Conservation (phyloP, 306 rosid genomes). For the Potentilla sterilis region DNA sequence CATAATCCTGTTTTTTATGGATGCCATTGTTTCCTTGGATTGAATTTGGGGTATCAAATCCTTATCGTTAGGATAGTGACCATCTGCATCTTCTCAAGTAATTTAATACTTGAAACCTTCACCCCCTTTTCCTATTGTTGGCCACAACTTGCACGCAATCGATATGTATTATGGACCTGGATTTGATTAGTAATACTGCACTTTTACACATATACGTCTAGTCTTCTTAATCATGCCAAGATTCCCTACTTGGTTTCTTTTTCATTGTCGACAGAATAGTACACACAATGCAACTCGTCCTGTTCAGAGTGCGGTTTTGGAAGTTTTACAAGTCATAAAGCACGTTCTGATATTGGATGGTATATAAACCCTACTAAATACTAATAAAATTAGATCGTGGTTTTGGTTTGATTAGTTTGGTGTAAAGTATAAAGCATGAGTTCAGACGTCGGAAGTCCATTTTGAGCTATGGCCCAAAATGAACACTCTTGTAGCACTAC, state of each 20-base stretch:
- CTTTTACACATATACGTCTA: no score
- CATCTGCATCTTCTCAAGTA: not conserved
- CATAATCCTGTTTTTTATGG: not conserved
- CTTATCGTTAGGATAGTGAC: not conserved
- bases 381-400: not conserved
- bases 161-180: not conserved
- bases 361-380: not conserved
- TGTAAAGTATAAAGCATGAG: not conserved
- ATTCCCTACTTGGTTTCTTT: not conserved
- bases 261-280: no score
- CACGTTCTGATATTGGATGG: not conserved
- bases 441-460: not conserved
- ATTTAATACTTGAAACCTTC: not conserved
- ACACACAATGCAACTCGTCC: not conserved
- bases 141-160: not conserved
- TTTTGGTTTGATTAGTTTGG: not conserved
- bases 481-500: not conserved
- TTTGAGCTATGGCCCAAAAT: slow-evolving; percentile 6
- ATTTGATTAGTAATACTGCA: no score
- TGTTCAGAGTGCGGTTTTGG: no score
- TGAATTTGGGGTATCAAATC: slow-evolving; percentile 1
- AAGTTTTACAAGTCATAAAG: not conserved
- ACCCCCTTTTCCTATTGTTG: not conserved
- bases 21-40: not conserved
- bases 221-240: no score